These are phyloP conservation scores for Clavaria fumosa DNA, from an alignment of 768 basidiomycete genomes.

Conservation along the genomic window DNA sequence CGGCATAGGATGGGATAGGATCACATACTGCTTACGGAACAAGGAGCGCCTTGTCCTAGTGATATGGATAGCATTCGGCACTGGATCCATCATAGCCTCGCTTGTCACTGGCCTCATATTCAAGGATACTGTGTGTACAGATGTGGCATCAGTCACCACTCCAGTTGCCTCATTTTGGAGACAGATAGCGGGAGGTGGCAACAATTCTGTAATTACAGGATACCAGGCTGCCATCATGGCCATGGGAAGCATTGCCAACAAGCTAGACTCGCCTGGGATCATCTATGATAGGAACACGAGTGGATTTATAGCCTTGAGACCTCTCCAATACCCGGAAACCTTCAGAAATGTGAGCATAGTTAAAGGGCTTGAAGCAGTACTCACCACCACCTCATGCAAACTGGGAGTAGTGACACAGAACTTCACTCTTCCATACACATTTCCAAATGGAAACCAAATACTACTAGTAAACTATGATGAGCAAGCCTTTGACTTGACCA, in stretches of 20 bases:
- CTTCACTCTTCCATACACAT: not conserved
- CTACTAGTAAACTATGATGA: not conserved
- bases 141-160: conserved; percentile 1
- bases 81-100: conserved; percentile 1
- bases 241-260: conserved; percentile 1
- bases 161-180: not conserved
- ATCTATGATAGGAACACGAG: conserved; percentile 1
- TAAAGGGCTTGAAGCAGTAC: not conserved
- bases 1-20: not conserved
- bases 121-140: conserved; percentile 1
- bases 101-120: not conserved
- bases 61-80: conserved; percentile 1
- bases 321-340: conserved; percentile 2
- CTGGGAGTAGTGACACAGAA: not conserved
- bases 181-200: not conserved
- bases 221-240: conserved; percentile 1
- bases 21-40: conserved; percentile 1
- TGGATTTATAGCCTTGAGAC: not conserved
- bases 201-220: not conserved
- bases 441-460: not conserved
- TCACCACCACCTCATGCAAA: conserved; percentile 1
- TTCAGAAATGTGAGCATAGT: not conserved
- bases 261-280: conserved; percentile 1
- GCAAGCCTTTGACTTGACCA: not conserved
- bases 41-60: not conserved